These are phyloP conservation scores for Physaria fendleri DNA, from an alignment of 345 rosid species.

Conservation along the genomic window DNA sequence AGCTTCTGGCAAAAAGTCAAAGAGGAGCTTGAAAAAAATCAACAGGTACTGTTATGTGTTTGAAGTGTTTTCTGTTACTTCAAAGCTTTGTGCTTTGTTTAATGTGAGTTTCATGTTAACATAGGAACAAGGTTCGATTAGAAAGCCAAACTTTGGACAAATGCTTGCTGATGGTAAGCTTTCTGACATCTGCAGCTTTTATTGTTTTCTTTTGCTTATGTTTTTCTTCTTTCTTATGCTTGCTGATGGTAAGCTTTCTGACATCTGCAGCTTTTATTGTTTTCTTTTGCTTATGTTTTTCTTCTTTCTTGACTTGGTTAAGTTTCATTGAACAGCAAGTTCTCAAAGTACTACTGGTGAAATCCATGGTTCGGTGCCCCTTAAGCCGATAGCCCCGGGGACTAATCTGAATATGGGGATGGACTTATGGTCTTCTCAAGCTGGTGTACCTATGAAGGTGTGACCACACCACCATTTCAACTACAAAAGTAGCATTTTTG, in stretches of 20 bases:
- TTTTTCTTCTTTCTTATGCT: slow-evolving; percentile 1
- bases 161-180: slow-evolving; percentile 81
- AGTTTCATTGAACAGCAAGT: slow-evolving; percentile 45
- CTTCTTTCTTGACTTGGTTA: slow-evolving; percentile 11
- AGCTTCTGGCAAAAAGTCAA: slow-evolving; percentile 57
- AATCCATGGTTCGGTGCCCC: slow-evolving; percentile 44
- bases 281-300: not conserved
- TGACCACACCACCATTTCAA: slow-evolving; percentile 38
- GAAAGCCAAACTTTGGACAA: slow-evolving; percentile 65
- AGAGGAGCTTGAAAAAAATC: slow-evolving; percentile 52
- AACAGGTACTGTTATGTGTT: slow-evolving; percentile 41
- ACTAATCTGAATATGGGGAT: slow-evolving; percentile 86
- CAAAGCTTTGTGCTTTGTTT: not conserved
- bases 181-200: not conserved
- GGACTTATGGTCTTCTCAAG: slow-evolving; percentile 77
- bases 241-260: no score
- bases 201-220: not conserved
- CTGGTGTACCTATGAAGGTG: slow-evolving; percentile 58
- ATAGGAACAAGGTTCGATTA: slow-evolving; percentile 49
- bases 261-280: not conserved
- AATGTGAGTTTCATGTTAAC: not conserved
- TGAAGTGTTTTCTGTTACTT: not conserved
- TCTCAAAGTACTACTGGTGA: slow-evolving; percentile 46
- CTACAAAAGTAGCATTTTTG: not conserved
- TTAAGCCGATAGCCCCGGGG: slow-evolving; percentile 61